Conservation (phyloP, 1,284 basidiomycete genomes). For the Xanthoconium separans region DNA sequence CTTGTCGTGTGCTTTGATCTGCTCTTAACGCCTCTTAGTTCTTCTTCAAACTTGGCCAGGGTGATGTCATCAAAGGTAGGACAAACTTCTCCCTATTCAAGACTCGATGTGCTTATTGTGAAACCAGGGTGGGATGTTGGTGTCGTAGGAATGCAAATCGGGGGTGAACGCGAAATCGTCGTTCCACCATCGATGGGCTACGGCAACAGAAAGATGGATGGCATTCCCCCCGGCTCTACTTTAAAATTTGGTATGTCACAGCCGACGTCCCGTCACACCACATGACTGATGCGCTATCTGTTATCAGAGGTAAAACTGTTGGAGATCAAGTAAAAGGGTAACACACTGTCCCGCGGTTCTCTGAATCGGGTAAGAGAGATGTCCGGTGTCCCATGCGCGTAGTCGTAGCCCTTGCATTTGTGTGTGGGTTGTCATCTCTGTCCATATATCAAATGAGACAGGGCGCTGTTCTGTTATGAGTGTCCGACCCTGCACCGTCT, state of each 20-base stretch:
- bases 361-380: slow-evolving; percentile 2
- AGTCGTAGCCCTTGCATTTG: slow-evolving; percentile 16
- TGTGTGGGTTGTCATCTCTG: neutral
- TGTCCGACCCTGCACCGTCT: slow-evolving; percentile 23
- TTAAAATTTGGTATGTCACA: slow-evolving; percentile 64
- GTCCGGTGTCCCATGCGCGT: slow-evolving; percentile 19
- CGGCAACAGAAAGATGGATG: slow-evolving; percentile 52
- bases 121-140: slow-evolving; percentile 85
- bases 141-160: slow-evolving; percentile 88
- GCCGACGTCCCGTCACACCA: slow-evolving; percentile 2
- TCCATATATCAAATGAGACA: slow-evolving; percentile 31
- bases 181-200: slow-evolving; percentile 75
- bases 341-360: slow-evolving; percentile 10
- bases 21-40: slow-evolving; percentile 49
- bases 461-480: slow-evolving; percentile 18
- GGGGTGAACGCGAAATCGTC: slow-evolving; percentile 83
- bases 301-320: slow-evolving; percentile 70
- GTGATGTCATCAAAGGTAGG: slow-evolving; percentile 88
- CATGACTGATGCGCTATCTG: slow-evolving; percentile 12
- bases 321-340: slow-evolving; percentile 53
- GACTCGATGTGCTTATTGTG: slow-evolving; percentile 7
- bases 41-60: slow-evolving; percentile 81
- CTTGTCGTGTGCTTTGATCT: neutral
- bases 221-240: slow-evolving; percentile 69
- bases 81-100: slow-evolving; percentile 11